A percentile compares a stretch with the other conserved stretches of the same genome.
Evolutionary conservation across 2,329 filamentous ascomycete genomes (phyloP).

Genomic region (Claviceps sp.): DNA sequence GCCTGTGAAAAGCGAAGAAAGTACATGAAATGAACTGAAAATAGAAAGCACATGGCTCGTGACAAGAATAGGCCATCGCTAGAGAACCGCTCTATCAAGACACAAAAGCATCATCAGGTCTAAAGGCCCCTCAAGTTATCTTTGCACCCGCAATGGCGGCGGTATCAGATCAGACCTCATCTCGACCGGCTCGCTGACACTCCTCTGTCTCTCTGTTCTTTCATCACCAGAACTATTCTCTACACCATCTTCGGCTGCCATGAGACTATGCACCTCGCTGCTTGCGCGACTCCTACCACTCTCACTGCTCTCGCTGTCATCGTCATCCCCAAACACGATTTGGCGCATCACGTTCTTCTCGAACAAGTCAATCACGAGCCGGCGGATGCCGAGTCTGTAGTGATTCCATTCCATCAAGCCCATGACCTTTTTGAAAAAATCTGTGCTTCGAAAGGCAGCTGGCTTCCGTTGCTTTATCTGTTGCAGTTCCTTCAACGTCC

Average conservation of each 20-base stretch:
- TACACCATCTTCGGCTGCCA: conserved; percentile 39
- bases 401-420: conserved; percentile 77
- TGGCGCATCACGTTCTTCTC: conserved; percentile 77
- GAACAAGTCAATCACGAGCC: conserved; percentile 88
- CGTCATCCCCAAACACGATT: conserved; percentile 60
- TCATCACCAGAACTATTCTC: conserved; percentile 35
- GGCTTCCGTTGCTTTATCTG: conserved; percentile 66
- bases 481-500: conserved; percentile 68
- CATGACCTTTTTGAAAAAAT: conserved; percentile 76
- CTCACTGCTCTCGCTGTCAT: conserved; percentile 53
- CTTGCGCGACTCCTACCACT: conserved; percentile 34
- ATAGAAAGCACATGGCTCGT: too few species aligned
- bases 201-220: conserved; percentile 45
- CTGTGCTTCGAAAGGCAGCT: conserved; percentile 59
- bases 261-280: conserved; percentile 9
- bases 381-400: conserved; percentile 73
- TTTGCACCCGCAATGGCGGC: conserved; percentile 19
- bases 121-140: conserved; percentile 9
- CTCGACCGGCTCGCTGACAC: conserved; percentile 30
- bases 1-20: too few species aligned
- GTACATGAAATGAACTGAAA: too few species aligned
- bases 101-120: too few species aligned
- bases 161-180: conserved; percentile 20
- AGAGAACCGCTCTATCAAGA: background rate
- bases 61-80: background rate